Conservation (phyloP, 2,329 filamentous ascomycete genomes). For the Fusarium musae region DNA sequence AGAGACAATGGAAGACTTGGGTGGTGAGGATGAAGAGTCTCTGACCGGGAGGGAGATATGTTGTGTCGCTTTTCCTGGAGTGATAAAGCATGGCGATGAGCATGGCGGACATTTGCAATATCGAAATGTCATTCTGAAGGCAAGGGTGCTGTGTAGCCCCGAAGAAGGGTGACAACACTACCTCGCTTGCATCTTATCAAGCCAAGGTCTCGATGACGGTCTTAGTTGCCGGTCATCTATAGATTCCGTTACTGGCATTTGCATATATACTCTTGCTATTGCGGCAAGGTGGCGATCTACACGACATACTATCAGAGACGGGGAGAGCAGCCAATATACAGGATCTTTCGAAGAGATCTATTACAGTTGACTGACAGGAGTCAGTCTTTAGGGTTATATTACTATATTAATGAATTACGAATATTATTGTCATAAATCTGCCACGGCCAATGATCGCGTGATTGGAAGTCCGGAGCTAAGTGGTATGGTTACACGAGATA, state of each 20-base stretch:
- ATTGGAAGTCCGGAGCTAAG: not conserved
- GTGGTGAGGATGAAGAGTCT: conserved; percentile 69
- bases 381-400: not conserved
- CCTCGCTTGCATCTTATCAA: not conserved
- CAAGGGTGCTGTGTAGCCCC: conserved; percentile 69
- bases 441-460: not conserved
- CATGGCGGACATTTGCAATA: conserved; percentile 69
- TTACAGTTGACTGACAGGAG: not conserved
- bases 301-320: not conserved
- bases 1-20: conserved; percentile 73
- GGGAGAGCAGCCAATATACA: not conserved
- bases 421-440: not conserved
- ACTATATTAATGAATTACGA: conserved; percentile 21
- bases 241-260: not conserved
- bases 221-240: not conserved
- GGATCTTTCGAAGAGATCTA: not conserved
- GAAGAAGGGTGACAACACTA: conserved; percentile 45
- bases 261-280: not conserved
- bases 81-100: conserved; percentile 74
- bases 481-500: not conserved
- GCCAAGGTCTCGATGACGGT: not conserved
- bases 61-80: conserved; percentile 72
- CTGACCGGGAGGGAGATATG: conserved; percentile 64
- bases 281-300: not conserved
- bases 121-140: conserved; percentile 72